Evolutionary conservation across 2,329 filamentous ascomycete species (phyloP), one percentile per base, ranked within the genome.

Genomic region (Fusarium odoratissimum): DNA sequence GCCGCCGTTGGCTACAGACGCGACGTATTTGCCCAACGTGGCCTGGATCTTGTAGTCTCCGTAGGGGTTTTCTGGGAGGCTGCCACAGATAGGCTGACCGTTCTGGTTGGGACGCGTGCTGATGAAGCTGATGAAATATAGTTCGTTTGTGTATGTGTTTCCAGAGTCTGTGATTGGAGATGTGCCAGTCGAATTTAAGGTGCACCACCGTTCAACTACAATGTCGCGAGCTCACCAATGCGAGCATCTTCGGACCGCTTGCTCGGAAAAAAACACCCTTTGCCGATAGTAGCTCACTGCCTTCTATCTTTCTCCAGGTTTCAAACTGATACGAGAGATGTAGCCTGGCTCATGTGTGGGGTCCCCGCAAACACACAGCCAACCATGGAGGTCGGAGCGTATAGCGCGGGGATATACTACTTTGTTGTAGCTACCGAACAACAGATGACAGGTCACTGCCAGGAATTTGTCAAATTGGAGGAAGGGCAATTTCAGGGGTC

Each of bases 191-290:
- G 23, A 25, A 25, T 37, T 4, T 8, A 28, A 37, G 17, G 17
- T 9, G 6, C 23, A 37, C 9, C 19, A 12, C 4, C 6, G 17
- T 19, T 35, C 13, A 6, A 19, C 17, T 11, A 21, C 3, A 21
- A 2, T 2, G 4, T 8, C 17, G 10, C 14, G 8, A 25, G 12
- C 6, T 12, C 6, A 1, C 6, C n/a, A 25, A 21, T 25, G 2
- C 17, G 16, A 8, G 23, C 0, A 11, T 25, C 6, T 2, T 21
- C n/a, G 3, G 8, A 19, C 6, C 0, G 4, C 17, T 35, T 6
- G 4, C n/a, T 35, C 6, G 48, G 13, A 12, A 19, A 30, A 13
- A 46, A 23, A 23, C 17, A 13, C 11, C 5, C 17, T 9, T 28
- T 19, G 11, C 25, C 11, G 8, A 7, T 1, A 25, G 6, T n/a